phyloP scores from a whole-genome alignment of 345 rosid genomes.

The Jatropha curcas region DNA sequence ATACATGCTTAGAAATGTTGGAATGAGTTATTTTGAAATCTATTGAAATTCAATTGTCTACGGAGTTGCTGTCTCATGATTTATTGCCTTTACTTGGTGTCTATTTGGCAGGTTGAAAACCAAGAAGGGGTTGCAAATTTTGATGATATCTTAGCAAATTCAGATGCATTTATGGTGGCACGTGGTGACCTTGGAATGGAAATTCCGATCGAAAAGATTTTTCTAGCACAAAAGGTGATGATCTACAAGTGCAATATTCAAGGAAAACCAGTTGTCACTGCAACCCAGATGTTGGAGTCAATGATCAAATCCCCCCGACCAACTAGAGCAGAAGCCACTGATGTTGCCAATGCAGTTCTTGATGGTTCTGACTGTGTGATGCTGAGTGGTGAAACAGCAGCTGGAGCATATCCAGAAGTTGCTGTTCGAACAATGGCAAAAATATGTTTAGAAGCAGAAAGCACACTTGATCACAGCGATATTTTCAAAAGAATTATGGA shows the following conservation, averaged over 20 bases:
- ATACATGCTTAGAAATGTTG: background rate
- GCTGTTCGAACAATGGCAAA: constrained; percentile 93
- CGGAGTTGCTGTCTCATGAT: background rate
- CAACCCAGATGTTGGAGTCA: constrained; percentile 80
- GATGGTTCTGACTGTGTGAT: constrained; percentile 95
- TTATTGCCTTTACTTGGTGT: background rate
- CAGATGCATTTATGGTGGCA: constrained; percentile 98
- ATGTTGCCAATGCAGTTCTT: constrained; percentile 95
- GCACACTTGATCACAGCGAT: constrained; percentile 80
- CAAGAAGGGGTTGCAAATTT: constrained; percentile 99
- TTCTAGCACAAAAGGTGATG: constrained; percentile 98
- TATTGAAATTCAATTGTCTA: background rate
- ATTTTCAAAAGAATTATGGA: constrained; percentile 81
- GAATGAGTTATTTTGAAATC: background rate
- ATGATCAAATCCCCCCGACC: constrained; percentile 98
- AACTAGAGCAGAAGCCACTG: constrained; percentile 97
- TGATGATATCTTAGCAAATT: constrained; percentile 79
- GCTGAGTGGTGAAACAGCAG: constrained; percentile 98
- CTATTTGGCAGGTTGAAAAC: constrained; percentile 69
- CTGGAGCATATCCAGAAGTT: constrained; percentile 94
- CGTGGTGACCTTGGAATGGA: constrained; percentile 99
- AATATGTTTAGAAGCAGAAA: constrained; percentile 90
- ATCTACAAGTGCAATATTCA: constrained; percentile 96
- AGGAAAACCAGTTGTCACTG: constrained; percentile 77
- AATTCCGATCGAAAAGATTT: constrained; percentile 94